A percentile compares a stretch with the other conserved stretches of the same genome.
Evolutionary conservation across 208 protist genomes (phyloP).

Genomic region (Strigomonas culicis): DNA sequence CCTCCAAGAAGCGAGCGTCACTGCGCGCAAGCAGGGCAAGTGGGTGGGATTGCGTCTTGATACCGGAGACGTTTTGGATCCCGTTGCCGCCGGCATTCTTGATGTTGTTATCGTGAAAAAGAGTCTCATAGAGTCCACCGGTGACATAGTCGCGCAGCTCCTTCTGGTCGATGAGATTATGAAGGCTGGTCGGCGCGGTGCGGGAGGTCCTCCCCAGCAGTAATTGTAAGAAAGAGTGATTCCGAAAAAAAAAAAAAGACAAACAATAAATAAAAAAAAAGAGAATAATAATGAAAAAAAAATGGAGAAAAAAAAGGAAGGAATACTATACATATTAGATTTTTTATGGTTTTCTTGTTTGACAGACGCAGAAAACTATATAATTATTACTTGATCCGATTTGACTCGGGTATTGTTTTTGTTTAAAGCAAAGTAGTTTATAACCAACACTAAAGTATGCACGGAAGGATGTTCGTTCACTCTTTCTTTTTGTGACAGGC

Average conservation of each 20-base stretch:
- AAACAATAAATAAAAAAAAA: too few relatives aligned
- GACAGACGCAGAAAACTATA: not conserved
- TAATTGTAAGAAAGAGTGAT: not conserved
- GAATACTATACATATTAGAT: too few relatives aligned
- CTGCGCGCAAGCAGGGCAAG: conserved; percentile 58
- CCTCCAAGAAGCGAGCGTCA: conserved; percentile 90
- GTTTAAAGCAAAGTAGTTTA: not conserved
- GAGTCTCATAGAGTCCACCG: conserved; percentile 95
- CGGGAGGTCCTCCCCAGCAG: conserved; percentile 27
- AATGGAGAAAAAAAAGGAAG: too few relatives aligned
- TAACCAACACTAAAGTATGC: too few relatives aligned
- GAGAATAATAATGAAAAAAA: too few relatives aligned
- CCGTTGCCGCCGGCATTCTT: conserved; percentile 93
- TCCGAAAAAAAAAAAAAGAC: too few relatives aligned
- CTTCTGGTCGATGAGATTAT: conserved; percentile 99
- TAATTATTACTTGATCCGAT: not conserved
- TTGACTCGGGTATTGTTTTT: not conserved
- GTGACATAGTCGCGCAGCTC: conserved; percentile 97
- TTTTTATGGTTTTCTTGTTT: not conserved
- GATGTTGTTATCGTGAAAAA: conserved; percentile 99
- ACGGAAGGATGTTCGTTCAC: too few relatives aligned
- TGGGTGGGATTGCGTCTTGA: conserved; percentile 96
- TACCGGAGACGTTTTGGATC: conserved; percentile 96
- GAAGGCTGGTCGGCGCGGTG: conserved; percentile 94
- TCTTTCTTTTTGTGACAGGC: too few relatives aligned